A percentile compares a stretch with the other conserved stretches of the same genome.
Conservation (phyloP, 2,329 filamentous ascomycete species). For the Aspergillus tanneri region DNA sequence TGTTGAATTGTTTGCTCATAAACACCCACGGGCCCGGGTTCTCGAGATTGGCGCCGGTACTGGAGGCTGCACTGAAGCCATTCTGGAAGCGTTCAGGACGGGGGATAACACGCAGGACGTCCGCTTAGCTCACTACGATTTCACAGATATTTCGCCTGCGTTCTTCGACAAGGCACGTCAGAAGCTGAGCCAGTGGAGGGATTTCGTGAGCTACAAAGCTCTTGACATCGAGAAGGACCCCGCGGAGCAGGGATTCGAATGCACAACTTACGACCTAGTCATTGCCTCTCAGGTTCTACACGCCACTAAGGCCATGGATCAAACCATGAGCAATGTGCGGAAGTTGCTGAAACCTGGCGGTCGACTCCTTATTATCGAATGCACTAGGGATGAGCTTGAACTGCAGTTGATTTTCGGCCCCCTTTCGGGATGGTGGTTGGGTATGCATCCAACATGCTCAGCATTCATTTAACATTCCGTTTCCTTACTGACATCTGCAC, state of each 20-base stretch:
- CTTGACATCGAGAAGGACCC: constrained; percentile 32
- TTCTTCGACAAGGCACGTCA: constrained; percentile 30
- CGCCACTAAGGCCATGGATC: constrained; percentile 20
- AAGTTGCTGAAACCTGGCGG: background rate
- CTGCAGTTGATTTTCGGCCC: background rate
- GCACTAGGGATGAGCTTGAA: background rate
- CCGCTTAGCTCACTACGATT: constrained; percentile 18
- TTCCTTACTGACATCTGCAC: background rate
- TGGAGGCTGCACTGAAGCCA: background rate
- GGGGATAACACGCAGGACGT: background rate
- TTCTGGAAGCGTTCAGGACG: background rate
- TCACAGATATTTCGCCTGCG: constrained; percentile 29
- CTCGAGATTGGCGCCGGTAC: background rate
- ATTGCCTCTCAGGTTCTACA: constrained; percentile 37
- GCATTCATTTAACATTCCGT: background rate
- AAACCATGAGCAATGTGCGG: background rate
- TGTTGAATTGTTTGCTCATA: background rate
- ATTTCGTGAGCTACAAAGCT: constrained; percentile 28
- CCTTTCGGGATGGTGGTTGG: background rate
- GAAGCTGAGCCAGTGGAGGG: constrained; percentile 22
- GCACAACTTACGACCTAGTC: constrained; percentile 32
- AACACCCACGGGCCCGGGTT: background rate
- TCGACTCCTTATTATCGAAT: background rate
- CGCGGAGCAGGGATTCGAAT: constrained; percentile 28
- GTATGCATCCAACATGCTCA: background rate